Base-by-base conservation (phyloP, 768 basidiomycete species). In the Leccinum sublutescens region DNA sequence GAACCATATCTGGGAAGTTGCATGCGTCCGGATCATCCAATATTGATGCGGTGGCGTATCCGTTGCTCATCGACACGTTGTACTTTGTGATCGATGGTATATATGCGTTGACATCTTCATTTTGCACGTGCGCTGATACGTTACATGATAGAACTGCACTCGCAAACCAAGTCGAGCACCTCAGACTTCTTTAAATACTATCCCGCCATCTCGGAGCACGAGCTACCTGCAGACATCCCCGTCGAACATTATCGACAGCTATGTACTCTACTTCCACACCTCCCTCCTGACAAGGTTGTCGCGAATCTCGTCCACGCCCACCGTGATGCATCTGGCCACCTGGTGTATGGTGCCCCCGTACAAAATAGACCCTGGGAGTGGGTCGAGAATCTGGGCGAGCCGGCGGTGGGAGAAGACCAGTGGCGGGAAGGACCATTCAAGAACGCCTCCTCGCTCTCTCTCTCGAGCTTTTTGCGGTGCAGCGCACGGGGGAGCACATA, bases 301-400 rank as follows among this genome's bases (percentile, higher is more conserved):
- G 70, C 79, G 9, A 79, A 87, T 60, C 81, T 93, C 33, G 79
- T 82, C 3, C 81, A 81, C 49, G 81, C 83, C 3, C 79, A 85
- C 60, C 80, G 79, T 27, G 88, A 91, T 62, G 53, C 74, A 1
- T 74, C 74, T 15, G 88, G 87, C 0, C 77, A 79, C 15, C 59
- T 83, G 5, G 67, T 84, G 3, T 75, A 78, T 59, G 67, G 21
- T 21, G 21, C 74, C 4, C 79, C 82, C 2, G 87, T 92, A 17
- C 77, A 83, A 57, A 89, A 91, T 71, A 82, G 85, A 33, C 89
- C 91, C 4, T 93, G 91, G 91, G 91, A 93, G 70, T 93, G 91
- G 91, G 83, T 86, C 7, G 91, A 93, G 71, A 84, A 87, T 68
- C 66, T 92, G 3, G 89, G 89, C 9, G 66, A 75, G 11, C 62